Conservation (phyloP, 306 rosid species). For the Trifolium dubium region DNA sequence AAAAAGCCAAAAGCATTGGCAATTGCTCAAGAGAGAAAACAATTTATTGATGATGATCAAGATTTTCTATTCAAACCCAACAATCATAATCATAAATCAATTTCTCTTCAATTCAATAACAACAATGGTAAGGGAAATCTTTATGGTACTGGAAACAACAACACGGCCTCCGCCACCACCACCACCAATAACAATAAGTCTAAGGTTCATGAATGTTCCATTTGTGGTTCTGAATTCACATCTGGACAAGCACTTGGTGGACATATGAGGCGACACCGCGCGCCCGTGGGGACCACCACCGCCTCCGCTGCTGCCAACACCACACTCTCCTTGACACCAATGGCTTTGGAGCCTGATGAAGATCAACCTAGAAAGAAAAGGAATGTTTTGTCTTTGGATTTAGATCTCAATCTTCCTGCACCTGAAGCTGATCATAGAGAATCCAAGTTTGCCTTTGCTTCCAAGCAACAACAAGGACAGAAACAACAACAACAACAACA, state of each 20-base stretch:
- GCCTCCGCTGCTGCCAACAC: slow-evolving; percentile 38
- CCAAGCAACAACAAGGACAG: slow-evolving; percentile 61
- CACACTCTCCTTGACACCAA: slow-evolving; percentile 61
- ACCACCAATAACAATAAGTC: slow-evolving; percentile 48
- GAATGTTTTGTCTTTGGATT: slow-evolving; percentile 66
- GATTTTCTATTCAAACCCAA: slow-evolving; percentile 52
- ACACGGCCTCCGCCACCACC: too few relatives aligned
- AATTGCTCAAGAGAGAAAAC: slow-evolving; percentile 38
- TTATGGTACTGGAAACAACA: not conserved
- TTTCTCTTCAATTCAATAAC: slow-evolving; percentile 59
- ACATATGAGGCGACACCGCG: slow-evolving; percentile 87
- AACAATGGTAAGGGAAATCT: slow-evolving; percentile 49
- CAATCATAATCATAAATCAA: slow-evolving; percentile 6
- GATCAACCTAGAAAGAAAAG: slow-evolving; percentile 60
- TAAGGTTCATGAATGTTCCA: slow-evolving; percentile 81
- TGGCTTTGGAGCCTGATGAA: slow-evolving; percentile 50
- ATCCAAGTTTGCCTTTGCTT: slow-evolving; percentile 60
- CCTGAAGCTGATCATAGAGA: slow-evolving; percentile 83
- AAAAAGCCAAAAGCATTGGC: slow-evolving; percentile 68
- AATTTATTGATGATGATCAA: slow-evolving; percentile 50
- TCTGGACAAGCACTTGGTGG: slow-evolving; percentile 96
- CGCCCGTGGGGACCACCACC: slow-evolving; percentile 39
- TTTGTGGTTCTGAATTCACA: slow-evolving; percentile 82
- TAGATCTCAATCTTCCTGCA: slow-evolving; percentile 98
- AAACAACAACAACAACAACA: slow-evolving; percentile 38